Evolutionary conservation across 2,329 filamentous ascomycete genomes (phyloP), one percentile per base, ranked within the genome.

Genomic region (Cryphonectria parasitica): DNA sequence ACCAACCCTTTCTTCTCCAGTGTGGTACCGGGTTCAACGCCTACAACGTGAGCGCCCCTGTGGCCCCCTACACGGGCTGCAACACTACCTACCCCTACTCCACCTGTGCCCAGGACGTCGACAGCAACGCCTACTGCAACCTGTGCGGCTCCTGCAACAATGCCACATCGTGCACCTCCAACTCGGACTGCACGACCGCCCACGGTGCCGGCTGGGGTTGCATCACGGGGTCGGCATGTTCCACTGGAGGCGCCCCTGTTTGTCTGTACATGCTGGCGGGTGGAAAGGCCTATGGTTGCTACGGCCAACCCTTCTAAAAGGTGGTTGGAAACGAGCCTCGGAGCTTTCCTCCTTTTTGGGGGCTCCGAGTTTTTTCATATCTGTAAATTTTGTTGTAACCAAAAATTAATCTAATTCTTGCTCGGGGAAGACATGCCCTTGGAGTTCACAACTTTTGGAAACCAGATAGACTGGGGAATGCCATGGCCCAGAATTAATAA

Each of bases 101-200:
- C 0, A 65, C 71, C 1, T 72, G 71, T 41, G 58, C 66, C 45
- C 60, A 63, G 0, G 66, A 45, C n/a, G 56, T 64, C 31, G 71
- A 71, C 25, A 68, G 66, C 15, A 70, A 64, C 11, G 68, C 52
- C 19, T 71, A 71, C 68, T 72, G 71, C 63, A 72, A 72, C 58
- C 58, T 72, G 17, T 72, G 71, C n/a, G 43, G 67, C 49, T 63
- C 63, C 10, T 72, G 71, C 39, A 60, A 28, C 8, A 25, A 28
- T 5, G 39, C 66, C 13, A 43, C 39, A 8, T 34, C 66, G 6
- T 72, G 71, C 13, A 25, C 66, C 4, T 67, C 66, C 17, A 69
- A 70, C n/a, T 43, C 69, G 3, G 69, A 68, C 66, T 72, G 71
- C 31, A 64, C 63, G 1, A 41, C 58, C 22, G 58, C 68, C 1